phyloP scores from a whole-genome alignment of 2,329 filamentous ascomycete genomes.

The Epicoccum nigrum region DNA sequence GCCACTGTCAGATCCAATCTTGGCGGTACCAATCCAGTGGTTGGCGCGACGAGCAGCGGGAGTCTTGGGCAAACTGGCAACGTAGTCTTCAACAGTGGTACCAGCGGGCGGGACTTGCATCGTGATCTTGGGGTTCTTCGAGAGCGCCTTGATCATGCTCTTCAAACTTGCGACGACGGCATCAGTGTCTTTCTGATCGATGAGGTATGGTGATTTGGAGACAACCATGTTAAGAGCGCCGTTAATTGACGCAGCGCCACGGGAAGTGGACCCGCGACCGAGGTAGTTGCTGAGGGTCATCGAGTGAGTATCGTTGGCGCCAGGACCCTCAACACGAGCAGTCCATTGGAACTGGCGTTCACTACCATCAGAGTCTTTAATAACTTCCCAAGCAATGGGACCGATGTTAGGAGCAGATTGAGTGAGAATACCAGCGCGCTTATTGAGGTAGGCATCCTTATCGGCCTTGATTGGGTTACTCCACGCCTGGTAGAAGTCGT shows the following conservation, averaged over 20 bases:
- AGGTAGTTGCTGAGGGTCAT: conserved; percentile 63
- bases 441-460: conserved; percentile 50
- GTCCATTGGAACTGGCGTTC: conserved; percentile 71
- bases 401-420: conserved; percentile 71
- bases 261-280: conserved; percentile 66
- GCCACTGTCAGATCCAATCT: conserved; percentile 56
- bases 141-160: conserved; percentile 62
- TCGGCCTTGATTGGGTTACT: conserved; percentile 51
- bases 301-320: conserved; percentile 46
- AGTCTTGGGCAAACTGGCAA: conserved; percentile 54
- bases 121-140: conserved; percentile 61
- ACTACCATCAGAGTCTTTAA: conserved; percentile 63
- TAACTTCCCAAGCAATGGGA: conserved; percentile 66
- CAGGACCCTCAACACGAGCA: conserved; percentile 65
- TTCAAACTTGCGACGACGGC: conserved; percentile 71
- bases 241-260: conserved; percentile 67
- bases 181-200: conserved; percentile 62
- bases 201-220: conserved; percentile 64
- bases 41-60: conserved; percentile 50
- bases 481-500: conserved; percentile 70
- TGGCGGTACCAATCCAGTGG: conserved; percentile 63
- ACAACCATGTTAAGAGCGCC: conserved; percentile 64
- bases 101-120: conserved; percentile 60
- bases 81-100: conserved; percentile 62
- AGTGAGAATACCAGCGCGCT: conserved; percentile 65